Percentiles rank a stretch among this genome's conserved stretches.
Evolutionary conservation across 2,329 filamentous ascomycete genomes (phyloP).

Genomic region (Penicillium hesseltinei): DNA sequence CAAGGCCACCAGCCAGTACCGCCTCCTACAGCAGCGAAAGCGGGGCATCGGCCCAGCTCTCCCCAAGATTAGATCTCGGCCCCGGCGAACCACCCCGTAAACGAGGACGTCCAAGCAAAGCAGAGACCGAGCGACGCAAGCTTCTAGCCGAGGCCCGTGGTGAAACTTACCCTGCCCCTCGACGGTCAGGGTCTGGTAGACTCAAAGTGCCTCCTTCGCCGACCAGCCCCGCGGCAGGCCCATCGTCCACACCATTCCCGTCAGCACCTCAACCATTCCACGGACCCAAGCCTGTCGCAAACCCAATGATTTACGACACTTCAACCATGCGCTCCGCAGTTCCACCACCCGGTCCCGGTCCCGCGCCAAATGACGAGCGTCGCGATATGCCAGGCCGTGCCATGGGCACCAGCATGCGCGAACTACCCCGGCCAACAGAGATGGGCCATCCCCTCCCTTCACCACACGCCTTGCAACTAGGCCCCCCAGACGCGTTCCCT

Average conservation of each 20-base stretch:
- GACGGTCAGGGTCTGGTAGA: constrained; percentile 27
- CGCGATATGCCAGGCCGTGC: constrained; percentile 23
- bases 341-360: constrained; percentile 8
- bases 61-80: constrained; percentile 32
- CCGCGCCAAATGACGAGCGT: constrained; percentile 3
- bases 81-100: constrained; percentile 40
- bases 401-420: constrained; percentile 24
- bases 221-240: constrained; percentile 30
- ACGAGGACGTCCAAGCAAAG: constrained; percentile 46
- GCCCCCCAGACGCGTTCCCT: constrained; percentile 27
- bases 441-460: constrained; percentile 32
- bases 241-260: constrained; percentile 21
- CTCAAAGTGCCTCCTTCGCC: constrained; percentile 31
- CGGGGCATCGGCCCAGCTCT: constrained; percentile 34
- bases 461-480: constrained; percentile 30
- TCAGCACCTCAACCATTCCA: constrained; percentile 2
- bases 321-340: constrained; percentile 16
- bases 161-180: constrained; percentile 39
- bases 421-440: constrained; percentile 29
- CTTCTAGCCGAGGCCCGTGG: constrained; percentile 39
- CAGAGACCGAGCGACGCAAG: constrained; percentile 41
- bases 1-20: constrained; percentile 36
- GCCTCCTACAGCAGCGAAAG: constrained; percentile 37
- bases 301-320: constrained; percentile 20
- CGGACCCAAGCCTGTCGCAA: constrained; percentile 3